These are phyloP conservation scores for Ustilaginoidea virens DNA, from an alignment of 2,329 filamentous ascomycete species.

Conservation along the genomic window DNA sequence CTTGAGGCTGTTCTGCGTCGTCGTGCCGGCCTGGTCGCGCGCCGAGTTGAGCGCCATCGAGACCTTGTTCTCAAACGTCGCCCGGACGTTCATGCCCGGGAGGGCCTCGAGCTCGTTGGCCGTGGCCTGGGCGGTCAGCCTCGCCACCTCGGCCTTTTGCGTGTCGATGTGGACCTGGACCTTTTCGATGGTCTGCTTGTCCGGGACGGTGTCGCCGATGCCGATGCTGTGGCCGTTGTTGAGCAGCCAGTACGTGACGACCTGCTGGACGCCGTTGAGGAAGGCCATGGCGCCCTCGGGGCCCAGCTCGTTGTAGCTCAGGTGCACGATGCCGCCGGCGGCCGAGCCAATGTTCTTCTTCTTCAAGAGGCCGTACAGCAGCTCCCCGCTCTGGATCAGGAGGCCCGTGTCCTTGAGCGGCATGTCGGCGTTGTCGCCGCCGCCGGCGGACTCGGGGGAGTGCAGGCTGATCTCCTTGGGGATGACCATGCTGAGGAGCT, in stretches of 20 bases:
- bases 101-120: constrained; percentile 79
- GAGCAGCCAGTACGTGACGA: constrained; percentile 93
- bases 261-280: constrained; percentile 87
- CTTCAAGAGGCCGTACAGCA: constrained; percentile 78
- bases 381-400: constrained; percentile 70
- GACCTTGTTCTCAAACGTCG: constrained; percentile 95
- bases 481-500: constrained; percentile 87
- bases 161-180: constrained; percentile 70
- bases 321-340: constrained; percentile 82
- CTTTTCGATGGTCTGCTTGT: constrained; percentile 66
- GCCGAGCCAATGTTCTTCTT: constrained; percentile 93
- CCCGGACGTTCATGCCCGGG: constrained; percentile 95
- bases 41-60: constrained; percentile 88
- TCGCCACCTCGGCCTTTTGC: constrained; percentile 68
- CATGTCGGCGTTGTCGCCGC: constrained; percentile 33
- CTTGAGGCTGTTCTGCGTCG: constrained; percentile 82
- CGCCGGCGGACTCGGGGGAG: constrained; percentile 33
- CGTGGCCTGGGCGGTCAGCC: constrained; percentile 63
- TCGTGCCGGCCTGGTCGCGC: constrained; percentile 90
- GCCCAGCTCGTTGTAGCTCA: constrained; percentile 91
- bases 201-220: constrained; percentile 95
- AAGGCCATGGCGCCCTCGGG: constrained; percentile 78
- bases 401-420: constrained; percentile 64
- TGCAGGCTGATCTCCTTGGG: constrained; percentile 73
- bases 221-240: constrained; percentile 96